Conservation (phyloP, 305 asterid genomes). For the Striga hermonthica region DNA sequence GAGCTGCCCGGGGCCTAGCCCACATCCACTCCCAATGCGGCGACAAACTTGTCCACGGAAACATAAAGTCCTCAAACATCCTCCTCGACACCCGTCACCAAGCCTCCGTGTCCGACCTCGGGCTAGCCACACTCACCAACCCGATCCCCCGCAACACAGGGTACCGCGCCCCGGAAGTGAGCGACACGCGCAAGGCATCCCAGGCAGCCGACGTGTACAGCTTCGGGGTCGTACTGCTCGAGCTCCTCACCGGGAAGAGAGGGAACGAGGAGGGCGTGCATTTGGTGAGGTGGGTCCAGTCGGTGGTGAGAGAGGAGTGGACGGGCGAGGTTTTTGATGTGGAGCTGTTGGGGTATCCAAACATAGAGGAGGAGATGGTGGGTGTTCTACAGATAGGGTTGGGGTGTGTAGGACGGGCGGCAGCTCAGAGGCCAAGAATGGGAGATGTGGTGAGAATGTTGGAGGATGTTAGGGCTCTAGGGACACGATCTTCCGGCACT, state of each 20-base stretch:
- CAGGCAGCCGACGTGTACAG: conserved; percentile 45
- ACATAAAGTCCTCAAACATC: conserved; percentile 43
- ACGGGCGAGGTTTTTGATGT: conserved; percentile 44
- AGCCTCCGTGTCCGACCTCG: conserved; percentile 40
- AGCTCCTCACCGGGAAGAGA: conserved; percentile 38
- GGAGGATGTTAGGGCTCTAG: conserved; percentile 35
- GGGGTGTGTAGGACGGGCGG: conserved; percentile 40
- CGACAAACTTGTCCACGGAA: conserved; percentile 47
- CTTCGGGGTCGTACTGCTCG: conserved; percentile 41
- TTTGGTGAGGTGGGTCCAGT: conserved; percentile 40
- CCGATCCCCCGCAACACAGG: conserved; percentile 30
- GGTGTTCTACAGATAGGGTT: conserved; percentile 41
- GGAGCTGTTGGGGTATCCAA: conserved; percentile 44
- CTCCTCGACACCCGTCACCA: conserved; percentile 37
- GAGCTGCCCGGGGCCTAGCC: conserved; percentile 52
- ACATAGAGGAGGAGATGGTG: conserved; percentile 51
- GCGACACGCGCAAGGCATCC: conserved; percentile 34
- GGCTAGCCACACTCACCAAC: conserved; percentile 37
- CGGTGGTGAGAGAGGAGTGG: conserved; percentile 47
- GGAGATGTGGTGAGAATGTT: conserved; percentile 36
- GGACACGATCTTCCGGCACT: conserved; percentile 32
- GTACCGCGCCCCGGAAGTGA: conserved; percentile 42
- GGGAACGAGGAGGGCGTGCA: conserved; percentile 36
- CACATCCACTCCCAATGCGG: conserved; percentile 42
- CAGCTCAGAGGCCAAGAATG: conserved; percentile 41